Percentiles rank a stretch among this genome's conserved stretches.
These are phyloP conservation scores for Paramecium tetraurelia DNA, from an alignment of 73 alveolate species.

Conservation along the genomic window DNA sequence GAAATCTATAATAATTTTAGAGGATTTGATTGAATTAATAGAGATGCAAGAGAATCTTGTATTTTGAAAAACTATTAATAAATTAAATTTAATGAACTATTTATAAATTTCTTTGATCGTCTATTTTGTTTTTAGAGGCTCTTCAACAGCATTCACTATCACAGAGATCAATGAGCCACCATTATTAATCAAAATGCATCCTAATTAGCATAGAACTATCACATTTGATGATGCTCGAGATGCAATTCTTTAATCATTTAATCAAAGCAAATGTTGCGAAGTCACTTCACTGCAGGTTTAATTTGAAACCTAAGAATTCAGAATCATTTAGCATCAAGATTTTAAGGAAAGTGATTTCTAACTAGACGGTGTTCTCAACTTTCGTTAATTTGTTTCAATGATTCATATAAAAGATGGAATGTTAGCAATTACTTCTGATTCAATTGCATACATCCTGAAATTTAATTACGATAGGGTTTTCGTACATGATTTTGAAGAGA, in stretches of 20 bases:
- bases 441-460: neutral
- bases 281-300: neutral
- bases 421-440: constrained; percentile 41
- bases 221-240: neutral
- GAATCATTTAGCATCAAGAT: neutral
- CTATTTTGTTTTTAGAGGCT: neutral
- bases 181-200: neutral
- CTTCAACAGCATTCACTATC: neutral
- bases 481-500: neutral
- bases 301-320: neutral
- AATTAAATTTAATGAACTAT: neutral
- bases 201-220: neutral
- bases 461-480: neutral
- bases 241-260: neutral
- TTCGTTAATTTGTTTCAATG: constrained; percentile 1
- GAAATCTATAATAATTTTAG: neutral
- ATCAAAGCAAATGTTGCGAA: neutral
- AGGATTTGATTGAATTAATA: neutral
- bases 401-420: constrained; percentile 32
- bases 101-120: neutral
- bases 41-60: neutral
- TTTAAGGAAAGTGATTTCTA: neutral
- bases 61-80: neutral
- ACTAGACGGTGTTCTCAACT: neutral
- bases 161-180: neutral